A percentile compares a stretch with the other conserved stretches of the same genome.
Evolutionary conservation across 148 eudicot species (phyloP).

Genomic region (Amaranthus hypochondriacus): DNA sequence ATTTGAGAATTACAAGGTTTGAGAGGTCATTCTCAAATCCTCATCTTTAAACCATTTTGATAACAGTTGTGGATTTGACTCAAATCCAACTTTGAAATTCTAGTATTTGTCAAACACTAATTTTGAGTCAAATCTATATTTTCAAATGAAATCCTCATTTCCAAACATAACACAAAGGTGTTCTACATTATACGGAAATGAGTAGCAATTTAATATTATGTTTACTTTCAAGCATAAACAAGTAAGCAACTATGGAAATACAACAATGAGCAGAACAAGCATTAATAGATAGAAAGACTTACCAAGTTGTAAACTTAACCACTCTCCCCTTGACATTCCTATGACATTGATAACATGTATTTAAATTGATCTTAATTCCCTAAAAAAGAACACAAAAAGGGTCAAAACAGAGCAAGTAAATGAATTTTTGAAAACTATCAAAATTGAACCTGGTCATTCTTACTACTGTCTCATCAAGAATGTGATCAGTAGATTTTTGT

Average conservation of each 20-base stretch:
- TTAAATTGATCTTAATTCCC: conserved; percentile 35
- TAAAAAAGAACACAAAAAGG: conserved; percentile 11
- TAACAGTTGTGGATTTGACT: too few species aligned
- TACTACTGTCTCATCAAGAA: conserved; percentile 25
- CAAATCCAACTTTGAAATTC: too few species aligned
- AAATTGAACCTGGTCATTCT: background rate
- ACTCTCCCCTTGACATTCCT: conserved; percentile 49
- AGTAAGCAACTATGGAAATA: background rate
- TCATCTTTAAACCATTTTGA: too few species aligned
- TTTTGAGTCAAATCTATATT: too few species aligned
- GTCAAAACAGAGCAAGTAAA: background rate
- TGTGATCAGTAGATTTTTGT: background rate
- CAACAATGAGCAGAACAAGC: background rate
- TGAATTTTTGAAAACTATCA: background rate
- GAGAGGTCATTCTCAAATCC: too few species aligned
- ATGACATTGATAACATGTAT: conserved; percentile 58
- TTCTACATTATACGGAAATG: background rate
- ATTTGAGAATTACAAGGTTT: too few species aligned
- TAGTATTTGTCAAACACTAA: too few species aligned
- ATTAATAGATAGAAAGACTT: background rate
- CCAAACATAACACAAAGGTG: background rate
- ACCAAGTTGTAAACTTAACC: conserved; percentile 43
- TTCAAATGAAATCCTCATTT: too few species aligned
- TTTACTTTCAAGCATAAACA: background rate
- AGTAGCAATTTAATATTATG: background rate